These are phyloP conservation scores for Aspergillus mulundensis DNA, from an alignment of 495 filamentous ascomycete species.

Conservation along the genomic window DNA sequence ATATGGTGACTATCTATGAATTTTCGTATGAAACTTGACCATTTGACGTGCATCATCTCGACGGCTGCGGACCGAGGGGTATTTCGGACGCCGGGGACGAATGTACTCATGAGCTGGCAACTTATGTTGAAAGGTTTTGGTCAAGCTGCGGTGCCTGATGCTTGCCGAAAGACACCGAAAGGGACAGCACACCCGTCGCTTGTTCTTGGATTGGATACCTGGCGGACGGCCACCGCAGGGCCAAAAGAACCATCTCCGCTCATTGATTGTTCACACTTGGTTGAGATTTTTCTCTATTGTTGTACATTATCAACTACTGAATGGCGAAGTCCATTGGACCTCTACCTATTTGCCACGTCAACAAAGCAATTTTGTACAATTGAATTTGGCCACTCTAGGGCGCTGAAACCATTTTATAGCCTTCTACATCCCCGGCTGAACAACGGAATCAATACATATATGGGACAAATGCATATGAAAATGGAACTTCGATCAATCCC, in stretches of 20 bases:
- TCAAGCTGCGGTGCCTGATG: too few relatives aligned
- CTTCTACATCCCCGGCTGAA: conserved; percentile 6
- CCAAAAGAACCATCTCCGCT: conserved; percentile 4
- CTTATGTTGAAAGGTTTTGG: too few relatives aligned
- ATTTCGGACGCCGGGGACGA: background rate
- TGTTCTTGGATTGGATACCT: background rate
- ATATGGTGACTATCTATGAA: background rate
- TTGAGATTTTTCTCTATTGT: background rate
- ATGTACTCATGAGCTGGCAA: too few relatives aligned
- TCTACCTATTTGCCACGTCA: background rate
- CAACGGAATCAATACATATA: conserved; percentile 15
- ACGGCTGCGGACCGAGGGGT: background rate
- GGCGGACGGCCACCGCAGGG: background rate
- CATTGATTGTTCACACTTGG: background rate
- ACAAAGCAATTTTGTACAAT: background rate
- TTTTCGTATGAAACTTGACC: background rate
- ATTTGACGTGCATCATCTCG: background rate
- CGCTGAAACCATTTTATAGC: conserved; percentile 1
- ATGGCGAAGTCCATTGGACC: background rate
- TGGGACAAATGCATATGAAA: conserved; percentile 8
- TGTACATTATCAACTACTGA: conserved; percentile 9
- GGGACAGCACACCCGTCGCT: background rate
- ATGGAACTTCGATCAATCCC: conserved; percentile 1
- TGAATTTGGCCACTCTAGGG: background rate
- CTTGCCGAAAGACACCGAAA: background rate